Evolutionary conservation across 176 grass and related monocot genomes (phyloP), one percentile per base, ranked within the genome.

Genomic region (Secale cereale): DNA sequence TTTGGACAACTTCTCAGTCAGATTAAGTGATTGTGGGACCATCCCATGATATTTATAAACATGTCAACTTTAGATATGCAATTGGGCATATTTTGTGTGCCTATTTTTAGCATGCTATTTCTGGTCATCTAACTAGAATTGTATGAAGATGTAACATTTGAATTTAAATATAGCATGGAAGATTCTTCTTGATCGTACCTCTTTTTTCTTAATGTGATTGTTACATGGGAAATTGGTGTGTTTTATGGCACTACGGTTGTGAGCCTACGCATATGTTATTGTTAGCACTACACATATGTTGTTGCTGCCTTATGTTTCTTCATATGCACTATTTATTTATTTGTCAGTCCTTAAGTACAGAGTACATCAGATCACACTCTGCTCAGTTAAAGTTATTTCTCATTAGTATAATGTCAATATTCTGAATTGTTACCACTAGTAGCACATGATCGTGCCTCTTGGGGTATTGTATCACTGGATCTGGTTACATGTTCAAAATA

Each of bases 51-150:
- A 37, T 78, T n/a, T 31, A 75, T 52, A n/a, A 81, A 10, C 39
- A 72, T 37, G 52, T 57, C 52, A 57, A 57, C 7, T 57, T 70
- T 72, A 6, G 54, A 70, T 70, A 43, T 70, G 20, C 17, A 30
- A 15, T 27, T 46, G 22, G 4, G 28, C 56, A 48, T 11, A 8
- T 60, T 41, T 77, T 77, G 28, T 79, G 17, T 86, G 1, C 25
- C 23, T 78, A 77, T 57, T 85, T 61, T 57, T 43, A 32, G 43
- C 70, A 76, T 76, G 45, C 2, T 74, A 4, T 81, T 75, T 54
- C 8, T 85, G 30, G 33, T 39, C 50, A 59, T 59, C 61, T 45
- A 32, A 31, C 63, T 33, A 69, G 15, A 57, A 32, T 69, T 45
- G 68, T 82, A 27, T 76, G 60, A 65, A 32, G 19, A 76, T 25